Base-by-base conservation (phyloP, 2,329 filamentous ascomycete genomes). In the Fusarium chaquense region DNA sequence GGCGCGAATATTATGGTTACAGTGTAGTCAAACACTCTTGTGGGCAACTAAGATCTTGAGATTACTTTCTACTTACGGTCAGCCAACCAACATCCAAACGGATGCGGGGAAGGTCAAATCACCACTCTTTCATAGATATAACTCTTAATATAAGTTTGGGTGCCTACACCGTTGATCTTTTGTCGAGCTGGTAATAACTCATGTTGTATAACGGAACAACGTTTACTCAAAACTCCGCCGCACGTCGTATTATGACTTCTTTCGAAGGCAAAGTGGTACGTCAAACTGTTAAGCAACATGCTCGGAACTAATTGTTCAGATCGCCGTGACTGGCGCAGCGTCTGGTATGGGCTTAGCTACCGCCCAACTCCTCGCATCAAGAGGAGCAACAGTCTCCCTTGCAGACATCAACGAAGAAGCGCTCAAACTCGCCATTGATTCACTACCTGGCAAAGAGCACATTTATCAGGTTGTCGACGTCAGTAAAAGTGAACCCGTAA, bases 321-420 rank as follows among this genome's bases (percentile, higher is more conserved):
- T 71, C 12, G 68, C 60, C 6, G 53, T 71, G 2, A 74, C 72
- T 2, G 72, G 72, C 9, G 72, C 68, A n/a, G 72, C 55, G 1
- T 68, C 62, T 0, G 70, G 72, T 0, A 74, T 74, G 49, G 72
- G 72, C 1, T 47, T 74, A 0, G 72, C 70, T 2, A 74, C 72
- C 7, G 70, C 70, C 3, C 53, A 72, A 6, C 62, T 74, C 1
- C 62, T 74, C 10, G 68, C 70, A 1, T 52, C 47, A 24, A 57
- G 65, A 2, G 63, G 72, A 5, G 65, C 72, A 49, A 75, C 20
- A 66, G 71, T 73, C 2, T 73, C 69, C 0, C 45, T 73, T 0
- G 66, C 66, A 3, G 71, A 73, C 2, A 64, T 71, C 22, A 63
- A 73, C n/a, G 55, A 67, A 47, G 43, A 54, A 28, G 56, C 67